These are phyloP conservation scores for Boletellus deceptivus DNA, from an alignment of 1,284 basidiomycete species.

Conservation along the genomic window DNA sequence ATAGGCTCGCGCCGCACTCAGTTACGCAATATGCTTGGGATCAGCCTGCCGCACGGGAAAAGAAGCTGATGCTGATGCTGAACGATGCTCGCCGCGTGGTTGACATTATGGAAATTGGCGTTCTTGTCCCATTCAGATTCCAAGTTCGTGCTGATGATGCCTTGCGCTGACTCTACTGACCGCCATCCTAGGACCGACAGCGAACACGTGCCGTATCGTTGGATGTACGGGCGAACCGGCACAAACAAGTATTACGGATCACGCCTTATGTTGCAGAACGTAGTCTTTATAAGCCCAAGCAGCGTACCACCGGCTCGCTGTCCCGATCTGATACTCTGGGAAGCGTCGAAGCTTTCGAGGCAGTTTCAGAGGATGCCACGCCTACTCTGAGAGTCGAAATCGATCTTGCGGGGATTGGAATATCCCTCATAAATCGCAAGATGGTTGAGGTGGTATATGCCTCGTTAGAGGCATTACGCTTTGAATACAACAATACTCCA, in stretches of 20 bases:
- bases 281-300: slow-evolving; percentile 87
- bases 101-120: slow-evolving; percentile 97
- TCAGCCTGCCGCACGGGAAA: slow-evolving; percentile 81
- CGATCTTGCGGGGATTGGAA: slow-evolving; percentile 87
- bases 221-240: slow-evolving; percentile 90
- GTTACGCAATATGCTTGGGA: slow-evolving; percentile 90
- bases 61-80: slow-evolving; percentile 73
- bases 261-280: slow-evolving; percentile 84
- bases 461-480: slow-evolving; percentile 75
- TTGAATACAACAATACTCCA: slow-evolving; percentile 85
- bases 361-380: slow-evolving; percentile 74
- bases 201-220: slow-evolving; percentile 72
- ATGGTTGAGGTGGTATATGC: slow-evolving; percentile 92
- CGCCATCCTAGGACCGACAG: slow-evolving; percentile 45
- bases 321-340: slow-evolving; percentile 70
- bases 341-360: slow-evolving; percentile 83
- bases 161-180: slow-evolving; percentile 6
- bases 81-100: slow-evolving; percentile 71
- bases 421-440: slow-evolving; percentile 89
- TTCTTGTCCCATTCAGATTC: slow-evolving; percentile 89
- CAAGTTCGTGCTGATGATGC: slow-evolving; percentile 45
- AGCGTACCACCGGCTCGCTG: slow-evolving; percentile 46
- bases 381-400: slow-evolving; percentile 71
- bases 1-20: slow-evolving; percentile 60
- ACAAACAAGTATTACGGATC: slow-evolving; percentile 85